Base-by-base conservation (phyloP, 2,329 filamentous ascomycete genomes). In the Nigrospora osmanthi region DNA sequence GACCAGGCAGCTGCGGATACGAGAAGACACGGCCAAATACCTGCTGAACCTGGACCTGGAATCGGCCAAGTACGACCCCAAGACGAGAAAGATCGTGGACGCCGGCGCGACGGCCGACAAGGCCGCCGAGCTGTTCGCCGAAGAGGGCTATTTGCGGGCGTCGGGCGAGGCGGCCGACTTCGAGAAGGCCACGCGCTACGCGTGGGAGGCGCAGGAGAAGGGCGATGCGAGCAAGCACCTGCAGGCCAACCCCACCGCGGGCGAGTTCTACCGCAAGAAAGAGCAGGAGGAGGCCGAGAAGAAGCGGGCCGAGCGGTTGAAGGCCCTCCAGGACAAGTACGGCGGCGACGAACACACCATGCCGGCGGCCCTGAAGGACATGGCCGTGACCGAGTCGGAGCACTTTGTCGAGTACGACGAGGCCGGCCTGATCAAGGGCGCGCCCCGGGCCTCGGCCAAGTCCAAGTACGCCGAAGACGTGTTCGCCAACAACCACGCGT, bases 11-110 rank as follows among this genome's bases (percentile, higher is more conserved):
- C 73, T 98, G 46, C 81, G 93, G 51, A 81, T 98, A 62, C 80
- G 93, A 63, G 93, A 98, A 68, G 93, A 98, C 63, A 98, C 93
- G 1, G 93, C 93, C 17, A 97, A 96, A 59, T 98, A 98, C 61
- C 74, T 98, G 3, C 72, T 96, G 10, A 97, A 97, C 60, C 78
- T 98, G 28, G 93, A 98, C 60, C 75, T 95, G 3, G 93, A 98
- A 58, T 96, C 90, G 1, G 93, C 94, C 2, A 94, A 95, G 64
- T 98, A 98, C 67, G 91, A 98, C 59, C 93, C 93, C 0, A 98
- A 98, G 63, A 96, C 90, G 12, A 79, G 93, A 56, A 85, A 87
- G 10, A 88, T 98, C 75, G 85, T 95, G 17, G 88, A 95, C 59
- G 82, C 80, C 50, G 89, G 89, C 40, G 89, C 86, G 7, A 87